Conservation (phyloP, 139 green algal species). For the Pedinophyceae sp. region DNA sequence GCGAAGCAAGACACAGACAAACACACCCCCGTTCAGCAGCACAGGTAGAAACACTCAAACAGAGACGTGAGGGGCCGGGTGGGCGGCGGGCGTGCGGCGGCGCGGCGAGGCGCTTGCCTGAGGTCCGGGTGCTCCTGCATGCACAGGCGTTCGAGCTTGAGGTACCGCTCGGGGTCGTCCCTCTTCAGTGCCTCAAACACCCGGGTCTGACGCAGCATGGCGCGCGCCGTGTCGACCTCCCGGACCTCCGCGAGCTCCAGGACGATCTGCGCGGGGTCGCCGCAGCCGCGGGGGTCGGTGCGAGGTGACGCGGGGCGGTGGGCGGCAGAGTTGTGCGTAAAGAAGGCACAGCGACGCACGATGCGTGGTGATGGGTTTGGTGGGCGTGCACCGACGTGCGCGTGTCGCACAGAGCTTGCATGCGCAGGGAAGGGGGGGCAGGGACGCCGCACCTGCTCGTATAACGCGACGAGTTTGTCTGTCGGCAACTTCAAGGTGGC, state of each 20-base stretch:
- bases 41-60: too few species aligned
- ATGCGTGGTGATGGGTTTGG: too few species aligned
- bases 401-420: neutral
- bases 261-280: conserved; percentile 71
- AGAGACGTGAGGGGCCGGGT: too few species aligned
- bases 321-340: too few species aligned
- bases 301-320: too few species aligned
- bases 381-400: too few species aligned
- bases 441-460: conserved; percentile 71
- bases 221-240: conserved; percentile 74
- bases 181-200: conserved; percentile 57
- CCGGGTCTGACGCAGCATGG: conserved; percentile 79
- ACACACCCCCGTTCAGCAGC: too few species aligned
- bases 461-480: conserved; percentile 76
- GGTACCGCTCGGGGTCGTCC: conserved; percentile 70
- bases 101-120: too few species aligned
- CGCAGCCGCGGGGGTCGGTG: too few species aligned
- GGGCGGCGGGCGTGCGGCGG: too few species aligned
- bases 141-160: conserved; percentile 66
- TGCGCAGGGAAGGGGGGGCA: neutral
- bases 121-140: conserved; percentile 23
- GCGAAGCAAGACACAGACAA: conserved; percentile 65
- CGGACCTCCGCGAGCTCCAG: conserved; percentile 91
- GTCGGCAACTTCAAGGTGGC: conserved; percentile 70
- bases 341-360: too few species aligned